A percentile compares a stretch with the other conserved stretches of the same genome.
phyloP scores from a whole-genome alignment of 2,329 filamentous ascomycete genomes.

The Didymella pinodella region DNA sequence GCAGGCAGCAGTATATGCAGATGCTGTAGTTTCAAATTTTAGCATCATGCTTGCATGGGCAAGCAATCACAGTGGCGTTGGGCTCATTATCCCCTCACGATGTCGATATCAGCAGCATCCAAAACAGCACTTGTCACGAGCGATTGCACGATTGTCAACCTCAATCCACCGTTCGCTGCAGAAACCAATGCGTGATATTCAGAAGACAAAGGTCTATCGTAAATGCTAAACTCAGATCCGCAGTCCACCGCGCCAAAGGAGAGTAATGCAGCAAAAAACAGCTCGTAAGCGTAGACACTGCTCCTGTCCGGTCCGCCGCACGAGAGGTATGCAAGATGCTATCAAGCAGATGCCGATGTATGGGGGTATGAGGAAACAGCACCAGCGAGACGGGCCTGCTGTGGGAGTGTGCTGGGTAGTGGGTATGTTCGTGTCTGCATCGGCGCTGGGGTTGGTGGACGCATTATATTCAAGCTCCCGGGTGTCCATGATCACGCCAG shows the following conservation, averaged over 20 bases:
- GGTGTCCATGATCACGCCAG: conserved; percentile 35
- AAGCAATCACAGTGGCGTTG: neutral
- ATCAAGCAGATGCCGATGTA: conserved; percentile 30
- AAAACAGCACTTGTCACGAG: neutral
- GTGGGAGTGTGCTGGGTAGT: conserved; percentile 19
- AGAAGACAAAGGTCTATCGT: conserved; percentile 41
- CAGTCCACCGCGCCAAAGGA: conserved; percentile 43
- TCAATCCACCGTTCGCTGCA: neutral
- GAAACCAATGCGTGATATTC: conserved; percentile 28
- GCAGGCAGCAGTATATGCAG: conserved; percentile 8
- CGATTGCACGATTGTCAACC: neutral
- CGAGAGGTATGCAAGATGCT: conserved; percentile 30
- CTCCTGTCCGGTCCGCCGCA: conserved; percentile 29
- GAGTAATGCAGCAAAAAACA: conserved; percentile 35
- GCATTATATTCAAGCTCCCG: conserved; percentile 36
- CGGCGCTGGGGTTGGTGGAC: conserved; percentile 20
- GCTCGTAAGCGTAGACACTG: conserved; percentile 26
- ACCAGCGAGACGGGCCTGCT: conserved; percentile 8
- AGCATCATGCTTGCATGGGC: neutral
- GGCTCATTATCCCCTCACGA: neutral
- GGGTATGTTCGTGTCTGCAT: conserved; percentile 17
- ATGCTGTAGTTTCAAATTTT: neutral
- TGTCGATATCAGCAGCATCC: neutral
- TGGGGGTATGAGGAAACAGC: conserved; percentile 26
- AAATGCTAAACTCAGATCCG: conserved; percentile 37